Evolutionary conservation across 495 filamentous ascomycete species (phyloP), one percentile per base, ranked within the genome.

Genomic region (Hypomontagnella submonticulosa): DNA sequence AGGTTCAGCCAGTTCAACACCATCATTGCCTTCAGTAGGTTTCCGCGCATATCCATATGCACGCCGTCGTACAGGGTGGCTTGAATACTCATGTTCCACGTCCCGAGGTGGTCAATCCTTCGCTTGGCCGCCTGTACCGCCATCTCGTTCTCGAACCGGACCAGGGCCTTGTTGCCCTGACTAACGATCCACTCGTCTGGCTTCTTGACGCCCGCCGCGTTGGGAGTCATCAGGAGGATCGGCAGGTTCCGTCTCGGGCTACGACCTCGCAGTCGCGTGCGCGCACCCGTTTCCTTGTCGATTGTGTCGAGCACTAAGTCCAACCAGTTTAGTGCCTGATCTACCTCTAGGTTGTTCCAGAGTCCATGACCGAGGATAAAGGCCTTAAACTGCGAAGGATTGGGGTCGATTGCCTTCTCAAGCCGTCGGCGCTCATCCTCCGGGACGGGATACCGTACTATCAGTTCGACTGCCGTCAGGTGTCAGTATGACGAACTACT

Each of bases 21-120:
- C 81, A 82, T 84, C 82, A 84, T 84, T 4, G 82, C 82, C 69
- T 84, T 84, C 20, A 84, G 66, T 54, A 84, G 64, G 69, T 84
- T 84, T 0, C 82, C 82, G 49, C 69, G 76, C 71, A 84, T 71
- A 66, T 84, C 82, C 57, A 84, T 70, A 69, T 84, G 82, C 69
- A 83, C 82, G 1, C 82, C 82, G 73, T 84, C 82, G 63, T 80
- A 84, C 56, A 80, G 77, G 50, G 78, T 82, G 18, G 76, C 73
- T 66, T 84, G 82, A 41, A 84, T 78, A 55, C 76, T 82, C 79
- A 81, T 81, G 57, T 84, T 84, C 80, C 81, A 84, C 34, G 82
- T 84, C 38, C 82, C 82, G 48, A 84, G 69, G 68, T 81, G 78
- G 60, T 83, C 82, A 18, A 83, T 62, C 13, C 78, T 75, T 48